Conservation (phyloP, 2,329 filamentous ascomycete species). For the Aureobasidium namibiae region DNA sequence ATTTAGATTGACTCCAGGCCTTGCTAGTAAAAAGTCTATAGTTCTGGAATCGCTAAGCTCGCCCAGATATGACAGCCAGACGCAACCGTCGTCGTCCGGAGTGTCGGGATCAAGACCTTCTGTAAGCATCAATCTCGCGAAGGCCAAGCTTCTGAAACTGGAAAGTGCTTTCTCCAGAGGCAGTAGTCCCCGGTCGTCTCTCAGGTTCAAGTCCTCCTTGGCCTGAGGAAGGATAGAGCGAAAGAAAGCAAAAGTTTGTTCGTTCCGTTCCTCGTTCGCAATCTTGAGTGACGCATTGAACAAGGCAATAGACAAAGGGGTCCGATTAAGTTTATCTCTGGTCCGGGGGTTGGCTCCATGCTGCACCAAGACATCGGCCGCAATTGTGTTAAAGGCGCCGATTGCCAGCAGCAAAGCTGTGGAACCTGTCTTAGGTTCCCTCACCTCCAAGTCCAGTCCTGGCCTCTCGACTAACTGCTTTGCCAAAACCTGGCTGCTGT, state of each 20-base stretch:
- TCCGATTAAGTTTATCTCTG: background rate
- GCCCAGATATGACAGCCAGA: background rate
- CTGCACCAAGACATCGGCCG: background rate
- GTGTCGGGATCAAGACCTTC: background rate
- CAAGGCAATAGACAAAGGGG: background rate
- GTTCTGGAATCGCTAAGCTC: background rate
- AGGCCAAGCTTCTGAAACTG: background rate
- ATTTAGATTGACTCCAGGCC: background rate
- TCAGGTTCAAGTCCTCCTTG: background rate
- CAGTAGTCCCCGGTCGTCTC: background rate
- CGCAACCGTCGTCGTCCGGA: background rate
- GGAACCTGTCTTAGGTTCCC: rapidly evolving
- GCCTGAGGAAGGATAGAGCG: background rate
- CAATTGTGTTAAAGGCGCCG: too few relatives aligned
- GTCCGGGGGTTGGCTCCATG: background rate
- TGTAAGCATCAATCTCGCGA: background rate
- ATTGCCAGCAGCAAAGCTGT: background rate
- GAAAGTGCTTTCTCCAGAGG: background rate
- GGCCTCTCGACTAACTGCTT: background rate
- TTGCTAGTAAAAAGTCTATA: background rate
- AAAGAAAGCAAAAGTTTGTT: background rate
- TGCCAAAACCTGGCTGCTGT: background rate
- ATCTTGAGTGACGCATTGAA: background rate
- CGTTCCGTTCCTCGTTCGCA: background rate
- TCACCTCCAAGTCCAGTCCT: background rate